Evolutionary conservation across 1,139 yeast genomes (phyloP), one percentile per base, ranked within the genome.

Genomic region (Suhomyces maxii): DNA sequence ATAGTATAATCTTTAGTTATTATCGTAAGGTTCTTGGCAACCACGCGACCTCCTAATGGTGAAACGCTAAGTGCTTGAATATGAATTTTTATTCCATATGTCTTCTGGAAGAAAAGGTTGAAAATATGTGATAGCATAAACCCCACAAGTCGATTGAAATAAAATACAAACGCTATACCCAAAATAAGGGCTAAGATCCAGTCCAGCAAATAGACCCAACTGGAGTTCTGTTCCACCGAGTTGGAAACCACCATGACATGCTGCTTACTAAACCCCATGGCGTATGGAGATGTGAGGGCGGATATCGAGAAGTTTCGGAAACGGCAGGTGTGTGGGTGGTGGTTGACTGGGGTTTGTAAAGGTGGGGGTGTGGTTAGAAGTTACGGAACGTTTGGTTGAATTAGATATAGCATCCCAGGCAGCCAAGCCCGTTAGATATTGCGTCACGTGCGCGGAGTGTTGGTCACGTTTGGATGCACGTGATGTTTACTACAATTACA

Each of bases 151-250:
- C 97, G 76, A 57, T 87, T 85, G 67, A 89, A 80, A 67, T 84
- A 87, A 68, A 90, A 90, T 37, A 89, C 69, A 51, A 86, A 77
- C 34, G 86, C 80, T 3, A 88, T 62, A 0, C 84, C 73, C 14
- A 88, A 71, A 23, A 86, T 68, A 37, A 87, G 73, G 2, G 86
- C 77, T 50, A 90, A 69, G 39, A 86, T 68, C 96, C 97, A 89
- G 61, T 89, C 90, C 32, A 82, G 84, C 50, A 90, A 70, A 63
- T 90, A 91, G 28, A 88, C 87, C 95, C 96, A 88, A 58, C 84
- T 78, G 55, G 86, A 83, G 53, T 76, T 76, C 50, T 64, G 58
- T 41, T 64, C 58, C 41, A 61, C 46, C 8, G 55, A 39, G 34
- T 46, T 48, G 39, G 57, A 49, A 36, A 51, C 45, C 8, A 60